Base-by-base conservation (phyloP, 2,329 filamentous ascomycete genomes). In the Aspergillus sp. region DNA sequence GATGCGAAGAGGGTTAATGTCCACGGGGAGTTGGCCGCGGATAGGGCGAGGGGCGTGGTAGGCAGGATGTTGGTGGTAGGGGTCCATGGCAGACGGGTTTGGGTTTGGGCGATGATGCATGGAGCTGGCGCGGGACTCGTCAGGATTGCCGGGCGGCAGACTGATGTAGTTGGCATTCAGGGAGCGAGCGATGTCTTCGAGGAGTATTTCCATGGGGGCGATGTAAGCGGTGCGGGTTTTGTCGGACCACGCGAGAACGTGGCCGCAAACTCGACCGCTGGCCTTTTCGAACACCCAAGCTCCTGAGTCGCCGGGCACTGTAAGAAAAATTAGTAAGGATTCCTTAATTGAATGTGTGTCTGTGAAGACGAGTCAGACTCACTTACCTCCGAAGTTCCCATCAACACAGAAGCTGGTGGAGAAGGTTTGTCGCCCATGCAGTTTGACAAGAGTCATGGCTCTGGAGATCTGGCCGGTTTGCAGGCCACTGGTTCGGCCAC, bases 201-300 rank as follows among this genome's bases (percentile, higher is more conserved):
- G 82, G 12, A 97, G 79, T 2, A 97, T 84, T 59, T 97, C 91
- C 94, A 98, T 98, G 0, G 94, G 94, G 63, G 92, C 95, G 63
- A 98, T 95, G 74, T 97, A 98, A 0, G 92, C 92, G 5, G 92
- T 88, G 45, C 87, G 87, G 71, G 91, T 94, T 63, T 88, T 87
- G 64, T 88, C 85, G 67, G 90, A 94, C 88, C 90, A 96, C 0
- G 94, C 94, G 12, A 98, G 82, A 0, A 98, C 91, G 69, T 97
- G 94, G 0, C 94, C 94, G 67, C 91, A 95, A 3, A 97, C 87
- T 39, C 88, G 85, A 1, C 92, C 92, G n/a, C 88, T 83, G 5
- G 84, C 83, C 59, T 91, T 89, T 67, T 94, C 91, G 15, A 97
- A 87, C 4, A 98, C 87, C 94, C 94, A 98, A 0, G 94, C 94